Evolutionary conservation across 1,139 yeast species (phyloP).

Genomic region (Diutina pseudorugosa): DNA sequence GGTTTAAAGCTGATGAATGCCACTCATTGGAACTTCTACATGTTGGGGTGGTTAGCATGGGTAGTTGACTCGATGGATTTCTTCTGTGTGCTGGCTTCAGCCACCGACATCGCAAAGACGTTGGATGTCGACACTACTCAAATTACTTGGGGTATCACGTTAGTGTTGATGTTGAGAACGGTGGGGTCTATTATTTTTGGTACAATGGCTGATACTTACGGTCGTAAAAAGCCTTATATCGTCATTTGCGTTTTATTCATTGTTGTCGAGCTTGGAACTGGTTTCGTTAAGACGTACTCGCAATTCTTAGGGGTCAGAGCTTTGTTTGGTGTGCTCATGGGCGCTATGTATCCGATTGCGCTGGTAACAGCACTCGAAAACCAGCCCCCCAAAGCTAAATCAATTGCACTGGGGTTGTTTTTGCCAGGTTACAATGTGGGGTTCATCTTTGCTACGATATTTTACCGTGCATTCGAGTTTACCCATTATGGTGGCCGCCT

Average conservation of each 20-base stretch:
- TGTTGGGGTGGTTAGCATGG: constrained; percentile 62
- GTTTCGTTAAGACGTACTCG: constrained; percentile 50
- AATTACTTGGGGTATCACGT: constrained; percentile 71
- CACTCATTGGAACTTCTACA: constrained; percentile 50
- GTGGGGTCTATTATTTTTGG: constrained; percentile 73
- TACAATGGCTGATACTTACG: constrained; percentile 51
- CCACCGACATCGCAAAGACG: constrained; percentile 40
- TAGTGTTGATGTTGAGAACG: constrained; percentile 68
- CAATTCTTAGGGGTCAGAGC: constrained; percentile 64
- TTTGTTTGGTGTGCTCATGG: constrained; percentile 59
- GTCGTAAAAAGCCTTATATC: constrained; percentile 62
- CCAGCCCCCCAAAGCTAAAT: constrained; percentile 37
- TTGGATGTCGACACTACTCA: constrained; percentile 38
- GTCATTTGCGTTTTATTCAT: constrained; percentile 40
- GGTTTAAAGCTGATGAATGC: constrained; percentile 31
- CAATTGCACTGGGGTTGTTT: constrained; percentile 52
- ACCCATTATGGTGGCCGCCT: neutral
- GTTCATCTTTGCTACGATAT: constrained; percentile 49
- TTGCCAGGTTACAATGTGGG: constrained; percentile 73
- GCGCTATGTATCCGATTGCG: constrained; percentile 60
- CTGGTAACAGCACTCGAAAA: constrained; percentile 43
- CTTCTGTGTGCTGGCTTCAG: constrained; percentile 56
- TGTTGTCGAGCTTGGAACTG: constrained; percentile 57
- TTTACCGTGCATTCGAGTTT: constrained; percentile 40
- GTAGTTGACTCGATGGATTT: constrained; percentile 74